These are phyloP conservation scores for Begonia peltatifolia DNA, from an alignment of 306 rosid species.

Conservation along the genomic window DNA sequence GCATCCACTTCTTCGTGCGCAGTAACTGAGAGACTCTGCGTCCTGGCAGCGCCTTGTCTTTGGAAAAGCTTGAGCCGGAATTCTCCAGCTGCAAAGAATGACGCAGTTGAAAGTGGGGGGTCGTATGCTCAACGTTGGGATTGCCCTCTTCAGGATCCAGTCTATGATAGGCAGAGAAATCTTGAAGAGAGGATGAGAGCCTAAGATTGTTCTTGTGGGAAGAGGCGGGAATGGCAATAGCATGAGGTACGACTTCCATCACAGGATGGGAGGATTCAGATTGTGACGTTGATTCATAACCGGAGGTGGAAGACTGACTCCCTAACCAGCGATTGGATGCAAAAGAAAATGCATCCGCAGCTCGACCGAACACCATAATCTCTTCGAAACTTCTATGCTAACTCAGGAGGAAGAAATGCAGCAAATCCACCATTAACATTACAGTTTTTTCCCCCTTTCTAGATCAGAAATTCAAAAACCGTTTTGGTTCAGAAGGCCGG, in stretches of 20 bases:
- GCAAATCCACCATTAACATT: too few species aligned
- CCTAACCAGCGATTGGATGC: slow-evolving; percentile 20
- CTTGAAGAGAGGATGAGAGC: slow-evolving; percentile 74
- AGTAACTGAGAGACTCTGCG: slow-evolving; percentile 22
- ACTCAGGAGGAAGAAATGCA: too few species aligned
- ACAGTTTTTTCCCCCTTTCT: too few species aligned
- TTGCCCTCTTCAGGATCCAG: slow-evolving; percentile 18
- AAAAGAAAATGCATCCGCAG: slow-evolving; percentile 29
- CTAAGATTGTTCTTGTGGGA: slow-evolving; percentile 30
- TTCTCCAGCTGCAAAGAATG: slow-evolving; percentile 28
- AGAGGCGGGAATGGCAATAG: slow-evolving; percentile 7
- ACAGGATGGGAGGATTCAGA: slow-evolving; percentile 9
- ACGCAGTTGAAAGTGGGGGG: slow-evolving; percentile 20
- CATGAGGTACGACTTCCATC: slow-evolving; percentile 12
- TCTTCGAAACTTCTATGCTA: too few species aligned
- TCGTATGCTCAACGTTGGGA: background rate
- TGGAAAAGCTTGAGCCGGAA: slow-evolving; percentile 41
- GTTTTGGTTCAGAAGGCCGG: too few species aligned
- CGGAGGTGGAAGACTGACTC: slow-evolving; percentile 13
- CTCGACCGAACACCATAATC: slow-evolving; percentile 39
- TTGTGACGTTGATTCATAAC: background rate
- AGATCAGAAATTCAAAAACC: too few species aligned
- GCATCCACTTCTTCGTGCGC: slow-evolving; percentile 34
- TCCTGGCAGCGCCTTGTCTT: slow-evolving; percentile 31
- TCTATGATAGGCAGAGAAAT: slow-evolving; percentile 45